phyloP scores from a whole-genome alignment of 2,329 filamentous ascomycete genomes.

The Acephala macrosclerotiorum region DNA sequence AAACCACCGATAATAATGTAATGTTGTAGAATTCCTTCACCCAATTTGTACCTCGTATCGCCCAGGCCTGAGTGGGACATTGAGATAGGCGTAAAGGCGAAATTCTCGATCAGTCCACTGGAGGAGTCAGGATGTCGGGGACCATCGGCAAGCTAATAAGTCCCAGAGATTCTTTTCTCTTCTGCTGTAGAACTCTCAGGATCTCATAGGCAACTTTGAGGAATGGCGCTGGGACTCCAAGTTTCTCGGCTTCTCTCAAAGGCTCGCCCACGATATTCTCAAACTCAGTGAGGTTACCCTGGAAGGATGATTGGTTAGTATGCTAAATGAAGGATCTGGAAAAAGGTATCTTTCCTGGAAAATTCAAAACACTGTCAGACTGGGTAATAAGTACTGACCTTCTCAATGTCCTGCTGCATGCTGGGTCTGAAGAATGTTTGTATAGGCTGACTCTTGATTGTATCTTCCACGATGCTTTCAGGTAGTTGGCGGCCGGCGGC shows the following conservation, averaged over 20 bases:
- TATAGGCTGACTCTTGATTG: slow-evolving; percentile 57
- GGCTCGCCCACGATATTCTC: slow-evolving; percentile 63
- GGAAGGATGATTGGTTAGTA: slow-evolving; percentile 16
- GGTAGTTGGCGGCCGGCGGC: slow-evolving; percentile 37
- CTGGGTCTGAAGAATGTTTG: slow-evolving; percentile 50
- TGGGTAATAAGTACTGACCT: slow-evolving; percentile 44
- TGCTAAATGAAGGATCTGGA: background rate
- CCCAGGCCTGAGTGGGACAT: too few relatives aligned
- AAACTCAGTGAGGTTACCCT: slow-evolving; percentile 62
- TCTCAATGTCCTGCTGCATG: slow-evolving; percentile 61
- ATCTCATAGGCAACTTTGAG: slow-evolving; percentile 61
- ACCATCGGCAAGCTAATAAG: slow-evolving; percentile 36
- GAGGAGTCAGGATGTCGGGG: background rate
- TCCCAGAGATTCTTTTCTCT: slow-evolving; percentile 50
- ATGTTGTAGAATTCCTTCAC: background rate
- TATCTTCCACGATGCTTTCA: slow-evolving; percentile 36
- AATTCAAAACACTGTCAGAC: too few relatives aligned
- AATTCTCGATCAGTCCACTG: too few relatives aligned
- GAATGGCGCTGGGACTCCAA: slow-evolving; percentile 58
- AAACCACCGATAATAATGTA: background rate
- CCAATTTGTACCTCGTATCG: too few relatives aligned
- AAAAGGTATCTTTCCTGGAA: too few relatives aligned
- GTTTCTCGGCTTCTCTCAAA: slow-evolving; percentile 55
- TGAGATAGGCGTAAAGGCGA: too few relatives aligned
- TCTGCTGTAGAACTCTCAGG: slow-evolving; percentile 57